Conservation (phyloP, 2,329 filamentous ascomycete species). For the Phialophora verrucosa region DNA sequence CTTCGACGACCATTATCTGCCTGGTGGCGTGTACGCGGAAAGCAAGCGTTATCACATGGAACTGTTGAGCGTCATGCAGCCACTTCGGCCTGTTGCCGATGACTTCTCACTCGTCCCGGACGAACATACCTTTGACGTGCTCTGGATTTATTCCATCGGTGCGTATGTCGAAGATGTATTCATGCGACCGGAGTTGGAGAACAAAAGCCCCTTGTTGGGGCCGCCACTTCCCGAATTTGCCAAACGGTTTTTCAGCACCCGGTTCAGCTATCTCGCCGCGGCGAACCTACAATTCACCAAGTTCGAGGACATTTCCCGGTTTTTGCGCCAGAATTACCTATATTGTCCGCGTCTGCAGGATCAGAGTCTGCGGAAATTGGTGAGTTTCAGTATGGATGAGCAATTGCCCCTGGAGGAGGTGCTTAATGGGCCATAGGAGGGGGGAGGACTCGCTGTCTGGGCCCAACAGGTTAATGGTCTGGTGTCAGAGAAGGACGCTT, state of each 20-base stretch:
- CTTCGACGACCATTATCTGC: constrained; percentile 8
- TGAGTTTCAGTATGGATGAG: background rate
- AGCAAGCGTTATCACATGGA: constrained; percentile 10
- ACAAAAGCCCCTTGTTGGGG: background rate
- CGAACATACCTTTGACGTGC: constrained; percentile 8
- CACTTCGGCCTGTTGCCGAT: constrained; percentile 1
- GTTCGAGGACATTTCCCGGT: constrained; percentile 8
- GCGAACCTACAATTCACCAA: constrained; percentile 2
- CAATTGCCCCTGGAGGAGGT: background rate
- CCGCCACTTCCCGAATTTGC: constrained; percentile 3
- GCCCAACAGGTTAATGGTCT: background rate
- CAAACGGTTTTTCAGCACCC: constrained; percentile 4
- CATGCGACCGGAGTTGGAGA: constrained; percentile 2
- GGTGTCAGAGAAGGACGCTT: background rate
- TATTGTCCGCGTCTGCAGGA: constrained; percentile 10
- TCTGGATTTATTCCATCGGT: constrained; percentile 3
- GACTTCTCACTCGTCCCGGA: constrained; percentile 4
- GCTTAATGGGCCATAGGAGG: background rate
- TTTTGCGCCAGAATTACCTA: constrained; percentile 7
- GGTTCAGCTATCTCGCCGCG: constrained; percentile 7
- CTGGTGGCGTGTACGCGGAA: constrained; percentile 7
- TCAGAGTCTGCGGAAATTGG: constrained; percentile 1
- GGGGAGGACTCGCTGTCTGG: background rate
- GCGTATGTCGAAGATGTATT: constrained; percentile 5
- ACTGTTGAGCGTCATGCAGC: constrained; percentile 3